Base-by-base conservation (phyloP, 805 yeast species). In the Yueomyces sp. region DNA sequence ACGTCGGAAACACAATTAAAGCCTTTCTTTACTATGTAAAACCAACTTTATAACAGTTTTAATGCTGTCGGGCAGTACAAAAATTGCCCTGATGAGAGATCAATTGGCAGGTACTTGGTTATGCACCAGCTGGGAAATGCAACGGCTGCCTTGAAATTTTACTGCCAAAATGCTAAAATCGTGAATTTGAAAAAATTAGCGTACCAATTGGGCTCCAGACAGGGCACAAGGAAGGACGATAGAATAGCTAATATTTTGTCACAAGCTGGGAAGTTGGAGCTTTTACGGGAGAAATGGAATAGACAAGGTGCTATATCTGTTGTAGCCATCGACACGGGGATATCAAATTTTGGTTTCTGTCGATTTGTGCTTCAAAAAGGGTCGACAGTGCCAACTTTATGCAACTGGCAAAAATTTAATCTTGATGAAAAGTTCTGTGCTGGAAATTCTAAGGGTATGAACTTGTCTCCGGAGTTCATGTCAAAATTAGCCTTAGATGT, bases 281-380 rank as follows among this genome's bases (percentile, higher is more conserved):
- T 42, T 4, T 40, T 54, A 19, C 36, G 49, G 27, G n/a, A 33
- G 8, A 41, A 39, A 3, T 38, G 40, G 29, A 8, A 26, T 2
- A 40, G 50, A 28, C 46, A 55, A 2, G 47, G 49, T 2, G 41
- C 41, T 19, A 47, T 58, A 40, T 48, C 49, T 19, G 45, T 66
- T 3, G 45, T 62, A 3, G 59, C 69, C 0, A 57, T 67, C 7
- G 71, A 67, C 44, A 55, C 63, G 46, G 71, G 71, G 3, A 49
- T 66, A 5, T 50, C 59, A 2, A 67, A 67, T 49, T 65, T 66
- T 44, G 61, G 69, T 1, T 54, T 46, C 26, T 38, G 62, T 2
- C 50, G 51, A 36, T 45, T 65, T 12, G 51, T 55, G 32, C 49
- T 59, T 47, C 45, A 51, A 32, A 6, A 30, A 6, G 33, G 33